These are phyloP conservation scores for Fusarium setosum DNA, from an alignment of 2,329 filamentous ascomycete species.

Conservation along the genomic window DNA sequence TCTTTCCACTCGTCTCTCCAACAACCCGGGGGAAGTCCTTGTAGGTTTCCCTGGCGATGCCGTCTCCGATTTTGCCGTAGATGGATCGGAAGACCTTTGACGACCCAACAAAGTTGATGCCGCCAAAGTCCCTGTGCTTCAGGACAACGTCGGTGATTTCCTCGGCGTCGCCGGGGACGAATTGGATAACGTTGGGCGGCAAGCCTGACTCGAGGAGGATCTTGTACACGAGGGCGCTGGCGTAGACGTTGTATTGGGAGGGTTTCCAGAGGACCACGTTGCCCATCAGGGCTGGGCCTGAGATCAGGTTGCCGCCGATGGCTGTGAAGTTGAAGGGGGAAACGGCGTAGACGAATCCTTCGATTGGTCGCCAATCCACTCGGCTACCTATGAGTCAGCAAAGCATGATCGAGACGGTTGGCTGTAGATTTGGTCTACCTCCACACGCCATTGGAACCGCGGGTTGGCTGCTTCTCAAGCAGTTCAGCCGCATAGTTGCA, in stretches of 20 bases:
- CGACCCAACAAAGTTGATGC: neutral
- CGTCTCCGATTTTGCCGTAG: slow-evolving; percentile 28
- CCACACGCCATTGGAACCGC: neutral
- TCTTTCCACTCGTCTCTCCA: slow-evolving; percentile 63
- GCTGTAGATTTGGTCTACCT: neutral
- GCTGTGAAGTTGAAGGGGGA: slow-evolving; percentile 6
- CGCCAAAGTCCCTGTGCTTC: neutral
- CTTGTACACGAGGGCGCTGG: slow-evolving; percentile 49
- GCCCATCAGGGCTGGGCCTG: neutral
- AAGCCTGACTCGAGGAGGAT: slow-evolving; percentile 54
- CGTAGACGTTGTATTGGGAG: slow-evolving; percentile 43
- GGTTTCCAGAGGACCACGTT: slow-evolving; percentile 50
- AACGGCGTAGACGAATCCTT: slow-evolving; percentile 4
- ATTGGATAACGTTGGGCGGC: slow-evolving; percentile 49
- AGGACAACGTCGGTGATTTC: slow-evolving; percentile 45
- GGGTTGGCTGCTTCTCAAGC: neutral
- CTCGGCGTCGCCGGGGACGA: slow-evolving; percentile 51
- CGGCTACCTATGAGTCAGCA: neutral
- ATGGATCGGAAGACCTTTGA: neutral
- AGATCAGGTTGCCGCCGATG: neutral
- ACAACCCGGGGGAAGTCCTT: slow-evolving; percentile 52
- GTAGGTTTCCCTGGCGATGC: neutral
- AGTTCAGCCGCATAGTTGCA: neutral
- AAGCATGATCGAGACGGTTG: neutral
- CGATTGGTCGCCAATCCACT: neutral